A percentile compares a stretch with the other conserved stretches of the same genome.
These are phyloP conservation scores for Vanilla planifolia DNA, from an alignment of 106 monocot species.

Conservation along the genomic window DNA sequence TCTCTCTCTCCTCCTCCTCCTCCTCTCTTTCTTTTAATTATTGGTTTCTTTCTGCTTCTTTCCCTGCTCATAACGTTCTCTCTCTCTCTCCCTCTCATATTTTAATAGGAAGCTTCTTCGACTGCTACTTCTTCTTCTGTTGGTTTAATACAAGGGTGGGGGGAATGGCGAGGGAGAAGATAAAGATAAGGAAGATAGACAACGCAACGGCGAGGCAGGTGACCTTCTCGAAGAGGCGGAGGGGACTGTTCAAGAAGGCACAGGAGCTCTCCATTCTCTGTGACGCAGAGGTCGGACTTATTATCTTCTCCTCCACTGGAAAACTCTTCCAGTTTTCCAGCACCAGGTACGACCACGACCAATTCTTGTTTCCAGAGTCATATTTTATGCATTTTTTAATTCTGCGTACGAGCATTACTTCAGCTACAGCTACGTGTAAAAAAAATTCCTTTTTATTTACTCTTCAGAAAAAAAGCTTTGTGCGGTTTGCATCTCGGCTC, in stretches of 20 bases:
- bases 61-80: neutral
- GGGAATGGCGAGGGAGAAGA: conserved; percentile 35
- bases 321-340: conserved; percentile 40
- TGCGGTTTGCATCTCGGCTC: too few relatives aligned
- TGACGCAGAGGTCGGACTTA: conserved; percentile 62
- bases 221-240: conserved; percentile 60
- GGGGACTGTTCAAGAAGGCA: conserved; percentile 63
- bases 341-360: conserved; percentile 43
- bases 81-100: neutral
- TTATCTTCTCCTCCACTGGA: conserved; percentile 58
- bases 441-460: too few relatives aligned
- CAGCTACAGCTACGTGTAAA: too few relatives aligned
- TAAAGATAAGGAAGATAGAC: conserved; percentile 32
- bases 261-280: conserved; percentile 62
- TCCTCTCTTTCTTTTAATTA: neutral
- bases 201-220: conserved; percentile 50
- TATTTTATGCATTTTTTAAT: too few relatives aligned
- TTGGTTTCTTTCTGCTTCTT: neutral
- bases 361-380: too few relatives aligned
- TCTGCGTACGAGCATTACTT: too few relatives aligned
- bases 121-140: neutral
- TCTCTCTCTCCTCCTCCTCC: neutral
- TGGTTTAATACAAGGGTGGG: neutral
- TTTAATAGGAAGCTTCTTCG: too few relatives aligned
- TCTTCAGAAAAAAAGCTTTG: too few relatives aligned